Base-by-base conservation (phyloP, 768 basidiomycete genomes). In the Chalciporus chontae region DNA sequence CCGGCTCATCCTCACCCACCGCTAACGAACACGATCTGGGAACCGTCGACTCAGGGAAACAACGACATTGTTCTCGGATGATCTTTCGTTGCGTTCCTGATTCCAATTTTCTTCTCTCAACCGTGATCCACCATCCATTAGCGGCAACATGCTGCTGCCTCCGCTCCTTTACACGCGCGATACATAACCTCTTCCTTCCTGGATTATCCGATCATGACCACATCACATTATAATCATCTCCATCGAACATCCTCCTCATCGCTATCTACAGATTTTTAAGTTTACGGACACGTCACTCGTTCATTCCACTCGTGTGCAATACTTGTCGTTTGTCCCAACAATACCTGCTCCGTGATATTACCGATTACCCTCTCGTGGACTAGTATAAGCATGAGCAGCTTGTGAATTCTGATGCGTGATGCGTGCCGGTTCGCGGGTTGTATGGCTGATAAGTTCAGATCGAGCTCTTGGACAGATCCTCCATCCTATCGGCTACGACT, bases 51-150 rank as follows among this genome's bases (percentile, higher is more conserved):
- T 13, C 68, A 55, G 40, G 57, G 55, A n/a, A 60, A 65, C 24
- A 56, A 66, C 39, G 68, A 68, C 32, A 53, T 68, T 9, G 61
- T 64, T n/a, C 52, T 68, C 11, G 67, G 68, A 29, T 68, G 54
- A 65, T 37, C 18, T 1, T 15, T 29, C n/a, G n/a, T n/a, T n/a
- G 47, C 18, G 39, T 49, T 41, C 43, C 51, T 50, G 41, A 47
- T 40, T 47, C 44, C 43, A 40, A 36, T 26, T 24, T 41, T 38
- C 26, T 40, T 40, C 37, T 13, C 46, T 27, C 18, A 47, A 42
- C 19, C 32, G 10, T 9, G 10, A 31, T 4, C 2, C 29, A 43
- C 44, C 41, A 51, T 41, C 45, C 48, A 55, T 40, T n/a, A 39
- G 21, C 50, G 43, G 40, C 52, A 40, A 39, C 45, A 29, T 29